These are phyloP conservation scores for Globisporangium okanoganense DNA, from an alignment of 352 stramenopile species.

Conservation along the genomic window DNA sequence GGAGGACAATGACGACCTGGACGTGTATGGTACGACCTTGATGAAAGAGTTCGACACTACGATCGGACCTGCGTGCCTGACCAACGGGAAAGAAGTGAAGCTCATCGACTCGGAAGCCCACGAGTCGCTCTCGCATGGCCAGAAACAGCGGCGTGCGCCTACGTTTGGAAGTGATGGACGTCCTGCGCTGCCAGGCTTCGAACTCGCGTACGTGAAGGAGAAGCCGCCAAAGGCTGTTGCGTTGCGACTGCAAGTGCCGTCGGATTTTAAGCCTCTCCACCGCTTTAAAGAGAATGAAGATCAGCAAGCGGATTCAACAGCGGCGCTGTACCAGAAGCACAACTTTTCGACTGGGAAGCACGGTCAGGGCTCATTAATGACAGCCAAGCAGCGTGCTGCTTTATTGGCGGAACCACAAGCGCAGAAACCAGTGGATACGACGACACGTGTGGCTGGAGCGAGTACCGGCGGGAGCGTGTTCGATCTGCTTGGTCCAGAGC, in stretches of 20 bases:
- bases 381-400: conserved; percentile 41
- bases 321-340: conserved; percentile 46
- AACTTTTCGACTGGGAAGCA: conserved; percentile 46
- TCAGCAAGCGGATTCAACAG: conserved; percentile 13
- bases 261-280: conserved; percentile 44
- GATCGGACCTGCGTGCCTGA: conserved; percentile 30
- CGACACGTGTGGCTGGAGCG: not conserved
- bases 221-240: conserved; percentile 42
- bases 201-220: conserved; percentile 32
- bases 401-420: conserved; percentile 27
- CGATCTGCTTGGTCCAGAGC: conserved; percentile 41
- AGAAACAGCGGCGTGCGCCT: not conserved
- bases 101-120: conserved; percentile 30
- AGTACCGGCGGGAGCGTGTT: conserved; percentile 43
- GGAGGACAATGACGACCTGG: conserved; percentile 82
- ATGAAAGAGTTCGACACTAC: conserved; percentile 69
- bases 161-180: conserved; percentile 56
- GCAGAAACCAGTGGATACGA: not conserved
- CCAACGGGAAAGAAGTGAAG: conserved; percentile 22
- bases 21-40: conserved; percentile 66
- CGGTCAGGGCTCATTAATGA: conserved; percentile 34
- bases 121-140: conserved; percentile 17
- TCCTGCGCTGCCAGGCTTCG: conserved; percentile 52
- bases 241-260: conserved; percentile 45
- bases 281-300: conserved; percentile 36